Percentiles rank a stretch among this genome's conserved stretches.
Evolutionary conservation across 495 filamentous ascomycete genomes (phyloP).

Genomic region (Trichoderma orchidacearum): DNA sequence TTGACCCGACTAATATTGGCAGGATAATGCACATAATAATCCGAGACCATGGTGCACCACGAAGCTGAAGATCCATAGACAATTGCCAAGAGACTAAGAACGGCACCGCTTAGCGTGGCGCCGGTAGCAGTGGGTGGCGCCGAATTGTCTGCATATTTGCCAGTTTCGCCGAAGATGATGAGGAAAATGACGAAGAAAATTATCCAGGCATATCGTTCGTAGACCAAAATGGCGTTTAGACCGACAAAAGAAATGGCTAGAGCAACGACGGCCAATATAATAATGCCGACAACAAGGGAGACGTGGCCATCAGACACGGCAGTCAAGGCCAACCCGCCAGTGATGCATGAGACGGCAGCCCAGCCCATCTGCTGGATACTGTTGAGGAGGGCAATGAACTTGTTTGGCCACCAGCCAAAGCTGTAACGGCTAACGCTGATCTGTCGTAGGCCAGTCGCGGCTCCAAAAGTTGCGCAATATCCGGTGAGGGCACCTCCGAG

Average conservation of each 20-base stretch:
- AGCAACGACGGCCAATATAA: slow-evolving; percentile 28
- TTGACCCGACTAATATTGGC: slow-evolving; percentile 33
- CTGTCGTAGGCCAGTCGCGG: slow-evolving; percentile 37
- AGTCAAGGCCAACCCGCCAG: slow-evolving; percentile 33
- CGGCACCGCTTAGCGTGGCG: slow-evolving; percentile 26
- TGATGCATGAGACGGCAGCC: slow-evolving; percentile 29
- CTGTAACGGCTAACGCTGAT: slow-evolving; percentile 40
- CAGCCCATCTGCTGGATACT: slow-evolving; percentile 36
- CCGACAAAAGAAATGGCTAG: slow-evolving; percentile 32
- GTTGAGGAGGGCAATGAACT: slow-evolving; percentile 36
- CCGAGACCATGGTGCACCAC: slow-evolving; percentile 45
- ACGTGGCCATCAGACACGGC: slow-evolving; percentile 34
- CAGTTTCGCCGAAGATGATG: slow-evolving; percentile 41
- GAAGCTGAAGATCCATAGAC: slow-evolving; percentile 41
- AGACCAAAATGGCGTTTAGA: slow-evolving; percentile 27
- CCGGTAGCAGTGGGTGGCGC: slow-evolving; percentile 20
- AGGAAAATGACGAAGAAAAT: slow-evolving; percentile 43
- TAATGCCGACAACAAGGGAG: slow-evolving; percentile 28
- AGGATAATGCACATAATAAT: slow-evolving; percentile 52
- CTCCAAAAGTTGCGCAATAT: slow-evolving; percentile 36
- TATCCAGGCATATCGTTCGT: slow-evolving; percentile 30
- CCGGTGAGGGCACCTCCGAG: slow-evolving; percentile 31
- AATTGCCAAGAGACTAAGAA: slow-evolving; percentile 39
- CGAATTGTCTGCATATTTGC: slow-evolving; percentile 28
- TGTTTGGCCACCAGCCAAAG: slow-evolving; percentile 41